Evolutionary conservation across 306 rosid species (phyloP).

Genomic region (Medicago arabica): DNA sequence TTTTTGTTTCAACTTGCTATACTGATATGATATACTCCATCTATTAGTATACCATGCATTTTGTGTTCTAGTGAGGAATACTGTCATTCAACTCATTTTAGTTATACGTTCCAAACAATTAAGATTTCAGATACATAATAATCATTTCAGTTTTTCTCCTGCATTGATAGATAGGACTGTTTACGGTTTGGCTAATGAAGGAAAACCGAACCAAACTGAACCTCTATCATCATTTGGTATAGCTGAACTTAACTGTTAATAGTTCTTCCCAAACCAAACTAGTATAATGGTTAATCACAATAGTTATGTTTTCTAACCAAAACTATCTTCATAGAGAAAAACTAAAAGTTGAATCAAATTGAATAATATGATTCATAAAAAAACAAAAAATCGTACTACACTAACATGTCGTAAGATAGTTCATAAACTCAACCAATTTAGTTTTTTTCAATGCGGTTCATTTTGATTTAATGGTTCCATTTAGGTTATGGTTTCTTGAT

Average conservation of each 20-base stretch:
- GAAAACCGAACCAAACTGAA: neutral
- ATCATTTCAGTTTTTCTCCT: too few relatives aligned
- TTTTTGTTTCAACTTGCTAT: slow-evolving; percentile 33
- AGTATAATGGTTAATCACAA: neutral
- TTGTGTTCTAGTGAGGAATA: neutral
- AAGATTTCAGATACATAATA: neutral
- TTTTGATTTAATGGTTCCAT: too few relatives aligned
- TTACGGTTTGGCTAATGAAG: neutral
- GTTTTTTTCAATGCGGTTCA: too few relatives aligned
- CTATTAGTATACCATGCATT: neutral
- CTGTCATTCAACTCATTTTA: neutral
- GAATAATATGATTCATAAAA: too few relatives aligned
- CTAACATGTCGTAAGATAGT: too few relatives aligned
- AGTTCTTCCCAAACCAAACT: neutral
- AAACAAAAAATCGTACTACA: too few relatives aligned
- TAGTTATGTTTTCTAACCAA: neutral
- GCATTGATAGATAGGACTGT: neutral
- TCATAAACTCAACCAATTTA: too few relatives aligned
- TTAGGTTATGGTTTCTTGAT: too few relatives aligned
- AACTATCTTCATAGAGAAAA: neutral
- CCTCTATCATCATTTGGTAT: neutral
- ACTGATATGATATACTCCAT: neutral
- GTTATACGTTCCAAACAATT: neutral
- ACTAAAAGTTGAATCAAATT: too few relatives aligned
- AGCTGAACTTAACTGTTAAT: neutral